phyloP scores from a whole-genome alignment of 1,284 basidiomycete genomes.

The Cutaneotrichosporon dermatis region DNA sequence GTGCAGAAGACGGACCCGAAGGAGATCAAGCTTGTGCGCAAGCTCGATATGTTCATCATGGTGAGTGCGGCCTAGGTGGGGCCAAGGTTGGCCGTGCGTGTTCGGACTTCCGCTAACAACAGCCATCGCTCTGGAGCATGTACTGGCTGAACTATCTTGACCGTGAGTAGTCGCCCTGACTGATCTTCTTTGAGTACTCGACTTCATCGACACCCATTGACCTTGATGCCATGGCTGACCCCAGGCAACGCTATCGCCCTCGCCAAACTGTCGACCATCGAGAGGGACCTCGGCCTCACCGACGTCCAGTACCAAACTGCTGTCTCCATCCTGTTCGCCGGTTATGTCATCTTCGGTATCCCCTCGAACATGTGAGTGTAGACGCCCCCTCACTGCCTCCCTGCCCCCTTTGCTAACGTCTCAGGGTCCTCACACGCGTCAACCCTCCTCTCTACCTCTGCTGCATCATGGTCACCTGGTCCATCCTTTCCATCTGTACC shows the following conservation, averaged over 20 bases:
- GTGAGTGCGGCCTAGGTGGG: constrained; percentile 7
- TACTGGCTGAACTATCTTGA: constrained; percentile 25
- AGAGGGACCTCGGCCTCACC: constrained; percentile 32
- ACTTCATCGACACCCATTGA: too few relatives aligned
- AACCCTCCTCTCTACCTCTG: constrained; percentile 36
- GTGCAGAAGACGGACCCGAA: constrained; percentile 25
- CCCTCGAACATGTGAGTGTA: constrained; percentile 27
- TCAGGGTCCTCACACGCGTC: constrained; percentile 30
- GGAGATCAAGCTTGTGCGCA: constrained; percentile 29
- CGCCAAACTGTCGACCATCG: constrained; percentile 21
- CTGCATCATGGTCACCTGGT: constrained; percentile 32
- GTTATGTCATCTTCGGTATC: constrained; percentile 41
- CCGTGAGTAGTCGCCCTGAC: not conserved
- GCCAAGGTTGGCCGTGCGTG: too few relatives aligned
- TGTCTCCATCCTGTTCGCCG: constrained; percentile 44
- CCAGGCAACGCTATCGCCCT: constrained; percentile 21
- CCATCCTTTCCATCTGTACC: constrained; percentile 20
- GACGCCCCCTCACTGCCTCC: too few relatives aligned
- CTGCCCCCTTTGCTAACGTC: constrained; percentile 3
- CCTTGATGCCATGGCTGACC: too few relatives aligned
- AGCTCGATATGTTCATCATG: constrained; percentile 30
- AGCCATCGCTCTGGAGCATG: constrained; percentile 24
- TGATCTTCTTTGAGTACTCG: not conserved
- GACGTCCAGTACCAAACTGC: constrained; percentile 34
- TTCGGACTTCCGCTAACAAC: not conserved